Conservation (phyloP, 495 filamentous ascomycete species). For the Podospora pseudoanserina region DNA sequence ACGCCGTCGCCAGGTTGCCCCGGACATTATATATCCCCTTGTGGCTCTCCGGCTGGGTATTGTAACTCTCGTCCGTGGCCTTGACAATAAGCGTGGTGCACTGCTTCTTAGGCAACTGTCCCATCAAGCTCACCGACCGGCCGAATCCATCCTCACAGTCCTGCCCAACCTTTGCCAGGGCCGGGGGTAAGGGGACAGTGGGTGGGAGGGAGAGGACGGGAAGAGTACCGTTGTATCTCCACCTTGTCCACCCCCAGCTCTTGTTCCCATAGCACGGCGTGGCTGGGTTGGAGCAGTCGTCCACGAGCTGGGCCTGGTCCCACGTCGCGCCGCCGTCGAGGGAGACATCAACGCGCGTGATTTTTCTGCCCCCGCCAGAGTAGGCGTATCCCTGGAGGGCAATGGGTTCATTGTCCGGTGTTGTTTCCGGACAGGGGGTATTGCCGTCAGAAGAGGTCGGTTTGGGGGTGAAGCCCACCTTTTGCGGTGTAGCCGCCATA, state of each 20-base stretch:
- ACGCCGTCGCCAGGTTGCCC: slow-evolving; percentile 54
- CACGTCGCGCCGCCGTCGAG: slow-evolving; percentile 53
- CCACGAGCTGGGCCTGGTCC: slow-evolving; percentile 49
- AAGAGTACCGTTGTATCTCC: slow-evolving; percentile 40
- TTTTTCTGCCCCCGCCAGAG: slow-evolving; percentile 54
- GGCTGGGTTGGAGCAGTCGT: slow-evolving; percentile 34
- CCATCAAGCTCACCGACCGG: background rate
- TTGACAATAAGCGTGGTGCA: slow-evolving; percentile 52
- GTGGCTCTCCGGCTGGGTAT: slow-evolving; percentile 53
- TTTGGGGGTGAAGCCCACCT: slow-evolving; percentile 21
- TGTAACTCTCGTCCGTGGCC: slow-evolving; percentile 56
- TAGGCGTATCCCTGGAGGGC: slow-evolving; percentile 56
- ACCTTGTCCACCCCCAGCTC: slow-evolving; percentile 55
- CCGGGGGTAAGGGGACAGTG: background rate
- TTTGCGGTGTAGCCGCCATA: slow-evolving; percentile 20
- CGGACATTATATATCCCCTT: slow-evolving; percentile 51
- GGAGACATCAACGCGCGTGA: slow-evolving; percentile 54
- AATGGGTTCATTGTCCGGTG: slow-evolving; percentile 27
- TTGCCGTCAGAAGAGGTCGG: background rate
- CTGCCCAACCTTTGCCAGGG: background rate
- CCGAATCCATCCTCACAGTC: slow-evolving; percentile 12
- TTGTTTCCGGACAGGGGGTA: slow-evolving; percentile 13
- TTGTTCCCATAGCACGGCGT: slow-evolving; percentile 35
- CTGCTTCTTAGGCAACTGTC: slow-evolving; percentile 5
- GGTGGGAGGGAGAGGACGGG: slow-evolving; percentile 12